Evolutionary conservation across 2,329 filamentous ascomycete species (phyloP).

Genomic region (Hypomyces rosellus): DNA sequence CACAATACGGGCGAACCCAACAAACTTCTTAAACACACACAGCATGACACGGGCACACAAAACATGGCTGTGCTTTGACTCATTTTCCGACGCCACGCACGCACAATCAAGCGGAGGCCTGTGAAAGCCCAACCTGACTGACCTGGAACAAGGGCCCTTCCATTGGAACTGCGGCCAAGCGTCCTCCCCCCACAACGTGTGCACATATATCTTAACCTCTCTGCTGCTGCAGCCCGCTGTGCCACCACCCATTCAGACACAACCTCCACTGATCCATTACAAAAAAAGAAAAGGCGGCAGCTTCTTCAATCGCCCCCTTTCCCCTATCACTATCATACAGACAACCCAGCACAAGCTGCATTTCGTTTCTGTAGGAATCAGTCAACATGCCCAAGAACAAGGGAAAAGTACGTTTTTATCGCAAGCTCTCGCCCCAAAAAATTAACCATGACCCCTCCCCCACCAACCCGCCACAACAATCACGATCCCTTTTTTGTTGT

Average conservation of each 20-base stretch:
- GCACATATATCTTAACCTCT: not conserved
- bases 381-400: constrained; percentile 94
- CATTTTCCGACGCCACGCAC: constrained; percentile 1
- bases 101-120: not conserved
- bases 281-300: not conserved
- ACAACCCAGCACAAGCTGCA: not conserved
- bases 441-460: constrained; percentile 1
- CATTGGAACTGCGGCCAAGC: too few species aligned
- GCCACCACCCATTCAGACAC: not conserved
- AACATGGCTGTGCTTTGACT: not conserved
- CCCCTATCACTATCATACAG: not conserved
- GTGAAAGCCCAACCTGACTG: not conserved
- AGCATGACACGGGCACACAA: too few species aligned
- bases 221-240: not conserved
- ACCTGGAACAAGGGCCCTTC: not conserved
- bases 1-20: not conserved
- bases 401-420: constrained; percentile 70
- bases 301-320: constrained; percentile 1
- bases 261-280: not conserved
- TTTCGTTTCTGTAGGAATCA: not conserved
- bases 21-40: not conserved
- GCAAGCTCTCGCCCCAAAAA: not conserved
- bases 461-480: constrained; percentile 1
- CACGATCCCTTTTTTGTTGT: constrained; percentile 4
- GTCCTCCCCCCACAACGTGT: not conserved